Conservation (phyloP, 805 yeast genomes). For the Ogataea parapolymorpha region DNA sequence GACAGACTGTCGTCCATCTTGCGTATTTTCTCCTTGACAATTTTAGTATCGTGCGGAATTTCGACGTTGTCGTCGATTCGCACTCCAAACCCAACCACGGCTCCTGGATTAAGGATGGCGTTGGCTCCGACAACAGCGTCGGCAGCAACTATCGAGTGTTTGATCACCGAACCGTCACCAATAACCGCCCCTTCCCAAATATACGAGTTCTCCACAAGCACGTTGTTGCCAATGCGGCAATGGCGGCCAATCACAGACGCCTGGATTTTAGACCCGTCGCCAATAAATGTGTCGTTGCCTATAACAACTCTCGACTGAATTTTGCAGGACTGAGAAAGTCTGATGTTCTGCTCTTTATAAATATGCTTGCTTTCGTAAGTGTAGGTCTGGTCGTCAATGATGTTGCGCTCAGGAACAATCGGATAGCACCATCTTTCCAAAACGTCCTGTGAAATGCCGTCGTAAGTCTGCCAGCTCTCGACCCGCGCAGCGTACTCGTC, state of each 20-base stretch:
- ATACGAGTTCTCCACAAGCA: slow-evolving; percentile 66
- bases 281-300: slow-evolving; percentile 73
- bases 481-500: slow-evolving; percentile 90
- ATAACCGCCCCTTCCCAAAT: slow-evolving; percentile 83
- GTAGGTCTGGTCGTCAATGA: slow-evolving; percentile 68
- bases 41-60: slow-evolving; percentile 49
- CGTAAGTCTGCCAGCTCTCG: slow-evolving; percentile 92
- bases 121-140: slow-evolving; percentile 52
- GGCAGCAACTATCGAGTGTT: slow-evolving; percentile 69
- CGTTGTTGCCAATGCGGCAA: slow-evolving; percentile 80
- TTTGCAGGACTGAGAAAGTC: slow-evolving; percentile 88
- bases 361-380: slow-evolving; percentile 80
- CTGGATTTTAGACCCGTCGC: slow-evolving; percentile 64
- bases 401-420: slow-evolving; percentile 80
- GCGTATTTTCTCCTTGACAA: slow-evolving; percentile 47
- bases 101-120: slow-evolving; percentile 59
- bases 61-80: slow-evolving; percentile 51
- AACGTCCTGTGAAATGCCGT: slow-evolving; percentile 85
- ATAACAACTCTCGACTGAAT: slow-evolving; percentile 78
- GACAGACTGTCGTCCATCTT: slow-evolving; percentile 27
- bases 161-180: slow-evolving; percentile 58
- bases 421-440: slow-evolving; percentile 93
- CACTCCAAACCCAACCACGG: slow-evolving; percentile 77
- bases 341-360: slow-evolving; percentile 85
- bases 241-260: slow-evolving; percentile 82